Evolutionary conservation across 1,284 basidiomycete species (phyloP).

Genomic region (Sanguinoderma infundibulare): DNA sequence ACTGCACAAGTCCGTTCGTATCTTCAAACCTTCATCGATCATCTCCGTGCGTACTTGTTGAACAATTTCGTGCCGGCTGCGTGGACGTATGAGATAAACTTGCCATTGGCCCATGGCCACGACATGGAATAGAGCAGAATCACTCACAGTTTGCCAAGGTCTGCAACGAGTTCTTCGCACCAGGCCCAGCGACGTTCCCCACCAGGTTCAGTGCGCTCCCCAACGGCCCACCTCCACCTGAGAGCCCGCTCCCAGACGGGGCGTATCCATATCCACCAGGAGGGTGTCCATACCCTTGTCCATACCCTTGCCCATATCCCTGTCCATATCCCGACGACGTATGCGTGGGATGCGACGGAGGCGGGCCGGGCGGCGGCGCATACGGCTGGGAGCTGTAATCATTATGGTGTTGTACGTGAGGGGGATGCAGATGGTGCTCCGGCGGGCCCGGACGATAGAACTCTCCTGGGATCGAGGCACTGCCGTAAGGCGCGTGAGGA

Average conservation of each 20-base stretch:
- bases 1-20: neutral
- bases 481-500: constrained; percentile 21
- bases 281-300: neutral
- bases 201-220: constrained; percentile 24
- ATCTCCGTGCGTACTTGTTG: constrained; percentile 23
- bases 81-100: neutral
- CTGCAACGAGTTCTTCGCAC: constrained; percentile 26
- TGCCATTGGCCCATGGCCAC: neutral
- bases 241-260: neutral
- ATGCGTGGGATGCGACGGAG: constrained; percentile 13
- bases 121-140: neutral
- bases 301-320: neutral
- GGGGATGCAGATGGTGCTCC: neutral
- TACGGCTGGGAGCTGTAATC: constrained; percentile 1
- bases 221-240: constrained; percentile 22
- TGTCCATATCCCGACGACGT: neutral
- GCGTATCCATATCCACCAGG: neutral
- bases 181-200: constrained; percentile 22
- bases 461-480: constrained; percentile 11
- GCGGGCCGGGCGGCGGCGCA: constrained; percentile 8
- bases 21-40: neutral
- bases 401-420: neutral
- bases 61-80: constrained; percentile 24
- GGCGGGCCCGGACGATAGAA: constrained; percentile 12
- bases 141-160: constrained; percentile 31